Evolutionary conservation across 345 rosid species (phyloP).

Genomic region (Brassica incana): DNA sequence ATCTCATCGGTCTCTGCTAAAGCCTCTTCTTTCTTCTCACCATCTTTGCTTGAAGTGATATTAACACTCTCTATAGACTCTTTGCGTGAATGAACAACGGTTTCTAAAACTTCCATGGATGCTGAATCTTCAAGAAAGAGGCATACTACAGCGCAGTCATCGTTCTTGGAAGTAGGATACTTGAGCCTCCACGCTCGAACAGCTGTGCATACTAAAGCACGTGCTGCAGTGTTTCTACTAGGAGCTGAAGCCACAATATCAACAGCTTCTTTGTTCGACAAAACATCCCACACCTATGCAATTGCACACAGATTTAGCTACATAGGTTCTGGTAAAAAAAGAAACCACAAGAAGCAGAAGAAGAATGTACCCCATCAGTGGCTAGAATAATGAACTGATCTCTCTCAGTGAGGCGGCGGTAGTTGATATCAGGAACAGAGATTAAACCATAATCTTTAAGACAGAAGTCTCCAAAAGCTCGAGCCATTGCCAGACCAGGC

Average conservation of each 20-base stretch:
- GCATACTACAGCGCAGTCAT: constrained; percentile 92
- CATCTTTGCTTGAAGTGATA: constrained; percentile 18
- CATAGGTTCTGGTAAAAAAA: neutral
- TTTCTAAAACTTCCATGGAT: constrained; percentile 31
- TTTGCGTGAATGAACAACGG: constrained; percentile 17
- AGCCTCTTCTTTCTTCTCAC: constrained; percentile 25
- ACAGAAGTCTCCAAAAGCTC: constrained; percentile 98
- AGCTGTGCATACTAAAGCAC: constrained; percentile 85
- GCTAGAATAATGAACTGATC: constrained; percentile 88
- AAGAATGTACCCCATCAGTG: constrained; percentile 77
- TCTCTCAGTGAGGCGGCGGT: constrained; percentile 61
- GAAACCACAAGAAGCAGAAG: constrained; percentile 4
- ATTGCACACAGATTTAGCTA: constrained; percentile 15
- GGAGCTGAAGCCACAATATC: constrained; percentile 88
- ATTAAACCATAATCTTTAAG: constrained; percentile 92
- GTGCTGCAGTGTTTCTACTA: constrained; percentile 75
- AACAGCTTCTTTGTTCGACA: constrained; percentile 86
- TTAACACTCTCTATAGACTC: constrained; percentile 60
- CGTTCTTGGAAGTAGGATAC: constrained; percentile 93
- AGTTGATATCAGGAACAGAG: constrained; percentile 80
- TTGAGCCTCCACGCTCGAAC: constrained; percentile 94
- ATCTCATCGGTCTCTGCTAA: constrained; percentile 53
- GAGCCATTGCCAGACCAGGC: constrained; percentile 97
- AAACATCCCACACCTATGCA: constrained; percentile 82
- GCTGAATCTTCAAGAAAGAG: constrained; percentile 65